Evolutionary conservation across 75 land plant species (phyloP), one percentile per base, ranked within the genome.

Genomic region (Cryptomeria japonica): DNA sequence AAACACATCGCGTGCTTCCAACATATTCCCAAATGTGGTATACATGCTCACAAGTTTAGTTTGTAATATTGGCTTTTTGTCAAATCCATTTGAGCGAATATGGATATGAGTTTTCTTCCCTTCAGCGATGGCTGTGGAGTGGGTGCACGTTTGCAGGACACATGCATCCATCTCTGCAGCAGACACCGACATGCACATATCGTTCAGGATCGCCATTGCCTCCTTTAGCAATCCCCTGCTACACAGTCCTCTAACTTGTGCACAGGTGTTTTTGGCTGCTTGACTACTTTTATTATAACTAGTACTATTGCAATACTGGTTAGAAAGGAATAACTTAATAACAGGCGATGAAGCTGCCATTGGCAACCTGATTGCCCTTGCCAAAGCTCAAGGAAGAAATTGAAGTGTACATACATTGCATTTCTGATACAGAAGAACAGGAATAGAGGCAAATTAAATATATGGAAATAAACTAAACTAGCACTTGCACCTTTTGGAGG

Each of bases 41-140:
- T 95, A 95, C 91, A 92, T 86, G 51, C 90, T 90, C 36, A 95
- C 79, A 5, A 95, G 87, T 10, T 90, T 90, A 19, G 87, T 88
- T 95, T 47, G 87, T 55, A 1, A 93, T 87, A 84, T 89, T 90
- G 86, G 84, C 34, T 85, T 93, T 93, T 83, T 88, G 88, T 75
- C 89, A 19, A 90, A 49, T 36, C 94, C 92, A 55, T 32, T 86
- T 58, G 90, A 93, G 16, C 89, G 46, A 42, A 90, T 83, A 77
- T 83, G 85, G 11, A 87, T 89, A 86, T 91, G 91, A 84, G 85
- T 28, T 90, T 87, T 91, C 41, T 49, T 75, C 79, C 91, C 94
- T 37, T 88, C 85, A 0, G 3, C 7, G 16, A 86, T 84, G 53
- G 32, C 77, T 68, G 86, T 18, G 16, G 87, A 84, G 34, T 83